Evolutionary conservation across 192 early-diverging fungal species (phyloP).

Genomic region (Podila horticola): DNA sequence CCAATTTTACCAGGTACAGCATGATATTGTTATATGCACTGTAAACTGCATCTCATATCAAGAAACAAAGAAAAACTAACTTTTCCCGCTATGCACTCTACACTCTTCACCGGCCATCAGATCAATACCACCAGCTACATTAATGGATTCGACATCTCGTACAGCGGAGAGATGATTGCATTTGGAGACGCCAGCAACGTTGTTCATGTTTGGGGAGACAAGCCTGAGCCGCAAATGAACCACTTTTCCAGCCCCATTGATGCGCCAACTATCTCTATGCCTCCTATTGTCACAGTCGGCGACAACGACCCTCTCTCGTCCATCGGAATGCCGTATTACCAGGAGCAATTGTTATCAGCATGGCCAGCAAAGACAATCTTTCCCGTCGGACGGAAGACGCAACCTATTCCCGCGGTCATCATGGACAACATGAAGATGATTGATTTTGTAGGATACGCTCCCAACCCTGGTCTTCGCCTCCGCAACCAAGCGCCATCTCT

Average conservation of each 20-base stretch:
- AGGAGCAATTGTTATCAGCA: slow-evolving; percentile 78
- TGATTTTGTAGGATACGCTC: slow-evolving; percentile 95
- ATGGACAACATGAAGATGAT: slow-evolving; percentile 85
- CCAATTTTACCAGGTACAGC: slow-evolving; percentile 60
- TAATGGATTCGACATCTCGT: slow-evolving; percentile 81
- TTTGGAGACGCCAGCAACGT: slow-evolving; percentile 83
- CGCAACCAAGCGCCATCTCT: slow-evolving; percentile 79
- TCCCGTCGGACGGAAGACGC: slow-evolving; percentile 78
- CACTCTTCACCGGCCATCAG: neutral
- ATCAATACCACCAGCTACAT: slow-evolving; percentile 68
- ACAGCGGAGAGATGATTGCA: slow-evolving; percentile 78
- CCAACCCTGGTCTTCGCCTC: slow-evolving; percentile 77
- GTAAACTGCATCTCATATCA: too few relatives aligned
- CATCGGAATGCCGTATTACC: slow-evolving; percentile 84
- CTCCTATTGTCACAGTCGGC: slow-evolving; percentile 55
- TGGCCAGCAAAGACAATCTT: slow-evolving; percentile 76
- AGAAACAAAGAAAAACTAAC: too few relatives aligned
- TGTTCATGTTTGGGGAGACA: slow-evolving; percentile 82
- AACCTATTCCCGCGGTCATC: slow-evolving; percentile 79
- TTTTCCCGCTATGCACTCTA: too few relatives aligned
- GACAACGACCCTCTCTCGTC: slow-evolving; percentile 77
- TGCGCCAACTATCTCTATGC: slow-evolving; percentile 59
- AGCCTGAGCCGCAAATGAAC: slow-evolving; percentile 73
- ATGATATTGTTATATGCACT: slow-evolving; percentile 7
- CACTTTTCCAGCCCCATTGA: slow-evolving; percentile 66